Conservation (phyloP, 805 yeast genomes). For the Saccharomycopsis microspora region DNA sequence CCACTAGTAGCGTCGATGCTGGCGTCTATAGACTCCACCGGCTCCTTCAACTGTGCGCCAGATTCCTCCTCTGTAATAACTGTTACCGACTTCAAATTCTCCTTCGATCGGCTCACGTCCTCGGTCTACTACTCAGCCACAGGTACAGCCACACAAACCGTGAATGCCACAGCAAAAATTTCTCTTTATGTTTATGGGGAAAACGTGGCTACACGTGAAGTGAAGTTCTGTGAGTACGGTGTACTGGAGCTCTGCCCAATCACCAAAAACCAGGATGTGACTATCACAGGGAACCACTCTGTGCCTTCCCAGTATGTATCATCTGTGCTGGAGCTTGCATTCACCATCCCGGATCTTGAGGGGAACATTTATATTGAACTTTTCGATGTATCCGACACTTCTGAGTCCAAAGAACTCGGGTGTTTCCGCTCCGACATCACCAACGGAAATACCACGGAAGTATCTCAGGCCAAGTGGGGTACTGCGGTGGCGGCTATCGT, state of each 20-base stretch:
- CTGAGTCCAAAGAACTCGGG: conserved; percentile 4
- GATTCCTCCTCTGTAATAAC: conserved; percentile 6
- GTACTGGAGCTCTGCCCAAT: conserved; percentile 23
- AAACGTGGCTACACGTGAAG: conserved; percentile 18
- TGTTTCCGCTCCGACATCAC: conserved; percentile 19
- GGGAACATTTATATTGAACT: conserved; percentile 19
- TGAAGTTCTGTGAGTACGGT: conserved; percentile 22
- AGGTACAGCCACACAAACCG: conserved; percentile 10
- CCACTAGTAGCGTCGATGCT: neutral
- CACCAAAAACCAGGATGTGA: conserved; percentile 17
- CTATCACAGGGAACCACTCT: conserved; percentile 19
- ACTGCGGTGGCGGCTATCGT: conserved; percentile 23
- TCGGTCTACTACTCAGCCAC: conserved; percentile 11
- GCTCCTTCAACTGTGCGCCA: conserved; percentile 14
- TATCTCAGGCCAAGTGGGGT: conserved; percentile 18
- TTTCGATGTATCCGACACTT: conserved; percentile 5
- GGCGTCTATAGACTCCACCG: conserved; percentile 7
- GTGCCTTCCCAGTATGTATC: conserved; percentile 21
- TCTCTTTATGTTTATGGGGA: conserved; percentile 21
- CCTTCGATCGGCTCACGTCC: conserved; percentile 3
- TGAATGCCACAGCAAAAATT: conserved; percentile 16
- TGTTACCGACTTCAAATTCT: conserved; percentile 9
- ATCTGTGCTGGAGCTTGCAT: conserved; percentile 22
- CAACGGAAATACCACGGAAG: conserved; percentile 23
- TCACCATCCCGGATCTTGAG: conserved; percentile 24